phyloP scores from a whole-genome alignment of 139 green algal genomes.

The Asterochloris erici region DNA sequence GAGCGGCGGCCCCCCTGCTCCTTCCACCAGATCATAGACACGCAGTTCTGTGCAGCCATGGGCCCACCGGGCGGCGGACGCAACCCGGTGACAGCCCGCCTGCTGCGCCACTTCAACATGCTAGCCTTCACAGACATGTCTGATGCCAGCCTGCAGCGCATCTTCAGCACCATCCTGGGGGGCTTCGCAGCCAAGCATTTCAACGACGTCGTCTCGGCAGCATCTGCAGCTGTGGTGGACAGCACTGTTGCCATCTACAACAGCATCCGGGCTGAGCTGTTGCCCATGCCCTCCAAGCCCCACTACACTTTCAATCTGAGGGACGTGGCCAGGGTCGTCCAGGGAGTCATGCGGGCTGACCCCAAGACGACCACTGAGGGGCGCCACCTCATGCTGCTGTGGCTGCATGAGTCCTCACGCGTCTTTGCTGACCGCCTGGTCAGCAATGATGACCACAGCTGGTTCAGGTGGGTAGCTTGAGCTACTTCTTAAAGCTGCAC shows the following conservation, averaged over 20 bases:
- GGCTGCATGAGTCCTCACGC: slow-evolving; percentile 41
- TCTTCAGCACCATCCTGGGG: slow-evolving; percentile 66
- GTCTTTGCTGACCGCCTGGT: slow-evolving; percentile 83
- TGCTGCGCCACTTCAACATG: slow-evolving; percentile 55
- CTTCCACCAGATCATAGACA: slow-evolving; percentile 57
- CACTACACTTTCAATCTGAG: slow-evolving; percentile 97
- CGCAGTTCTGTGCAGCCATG: slow-evolving; percentile 76
- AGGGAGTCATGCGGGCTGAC: slow-evolving; percentile 84
- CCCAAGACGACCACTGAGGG: slow-evolving; percentile 63
- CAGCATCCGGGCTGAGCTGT: slow-evolving; percentile 72
- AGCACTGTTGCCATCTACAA: slow-evolving; percentile 84
- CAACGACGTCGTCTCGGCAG: slow-evolving; percentile 16
- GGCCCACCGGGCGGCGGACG: slow-evolving; percentile 64
- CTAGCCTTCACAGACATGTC: slow-evolving; percentile 60
- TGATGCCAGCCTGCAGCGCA: slow-evolving; percentile 42
- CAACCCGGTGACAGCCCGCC: slow-evolving; percentile 56
- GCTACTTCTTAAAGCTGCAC: no score
- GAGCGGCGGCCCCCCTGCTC: slow-evolving; percentile 67
- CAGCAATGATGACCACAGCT: slow-evolving; percentile 65
- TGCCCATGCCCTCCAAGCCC: slow-evolving; percentile 93
- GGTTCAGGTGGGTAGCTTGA: slow-evolving; percentile 54
- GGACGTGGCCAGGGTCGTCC: slow-evolving; percentile 88
- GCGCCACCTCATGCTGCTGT: slow-evolving; percentile 80
- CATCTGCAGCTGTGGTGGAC: slow-evolving; percentile 67
- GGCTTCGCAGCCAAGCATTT: slow-evolving; percentile 58